A percentile compares a stretch with the other conserved stretches of the same genome.
These are phyloP conservation scores for Xylaria grammica DNA, from an alignment of 495 filamentous ascomycete genomes.

Conservation along the genomic window DNA sequence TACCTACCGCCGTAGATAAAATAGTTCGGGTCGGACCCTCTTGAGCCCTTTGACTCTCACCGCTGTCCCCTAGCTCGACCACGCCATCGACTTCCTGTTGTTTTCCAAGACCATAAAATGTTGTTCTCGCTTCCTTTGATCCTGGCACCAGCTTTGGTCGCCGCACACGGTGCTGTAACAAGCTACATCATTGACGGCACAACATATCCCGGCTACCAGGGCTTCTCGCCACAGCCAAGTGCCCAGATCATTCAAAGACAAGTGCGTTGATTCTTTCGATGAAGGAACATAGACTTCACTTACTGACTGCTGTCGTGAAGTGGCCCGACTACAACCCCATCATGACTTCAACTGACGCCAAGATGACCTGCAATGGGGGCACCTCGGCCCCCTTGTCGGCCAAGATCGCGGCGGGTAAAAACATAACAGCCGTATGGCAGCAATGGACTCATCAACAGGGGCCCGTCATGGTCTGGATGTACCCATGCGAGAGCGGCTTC, in stretches of 20 bases:
- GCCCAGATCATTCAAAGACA: constrained; percentile 58
- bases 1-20: background rate
- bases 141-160: constrained; percentile 42
- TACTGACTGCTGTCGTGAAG: constrained; percentile 25
- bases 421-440: constrained; percentile 56
- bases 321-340: constrained; percentile 62
- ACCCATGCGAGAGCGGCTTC: constrained; percentile 55
- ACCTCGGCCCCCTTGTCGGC: constrained; percentile 50
- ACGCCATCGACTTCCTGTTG: background rate
- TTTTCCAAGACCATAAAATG: constrained; percentile 31
- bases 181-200: constrained; percentile 60
- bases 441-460: constrained; percentile 65
- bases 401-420: constrained; percentile 50
- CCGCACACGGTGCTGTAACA: constrained; percentile 62
- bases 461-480: constrained; percentile 62
- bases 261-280: constrained; percentile 2
- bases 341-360: constrained; percentile 42
- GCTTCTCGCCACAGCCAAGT: constrained; percentile 50
- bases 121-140: constrained; percentile 34
- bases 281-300: background rate
- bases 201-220: constrained; percentile 57
- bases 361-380: constrained; percentile 63
- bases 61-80: too few species aligned
- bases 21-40: background rate
- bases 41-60: background rate